These are phyloP conservation scores for Ceratobasidium sp. DNA, from an alignment of 1,284 basidiomycete genomes.

Conservation along the genomic window DNA sequence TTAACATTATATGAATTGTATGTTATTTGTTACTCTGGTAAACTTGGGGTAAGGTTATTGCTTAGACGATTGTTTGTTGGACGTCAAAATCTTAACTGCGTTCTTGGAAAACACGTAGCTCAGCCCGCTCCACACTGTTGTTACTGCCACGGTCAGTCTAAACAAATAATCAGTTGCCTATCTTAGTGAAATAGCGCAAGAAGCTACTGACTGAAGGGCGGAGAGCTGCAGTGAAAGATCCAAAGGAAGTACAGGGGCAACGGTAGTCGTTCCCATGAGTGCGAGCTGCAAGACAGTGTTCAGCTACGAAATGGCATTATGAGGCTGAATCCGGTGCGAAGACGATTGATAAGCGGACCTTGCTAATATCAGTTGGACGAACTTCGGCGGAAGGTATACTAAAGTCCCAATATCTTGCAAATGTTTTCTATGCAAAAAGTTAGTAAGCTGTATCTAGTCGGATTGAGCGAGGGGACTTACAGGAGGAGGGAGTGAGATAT, in stretches of 20 bases:
- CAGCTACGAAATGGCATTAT: constrained; percentile 65
- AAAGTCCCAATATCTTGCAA: constrained; percentile 93
- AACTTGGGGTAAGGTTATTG: constrained; percentile 27
- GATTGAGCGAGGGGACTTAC: constrained; percentile 64
- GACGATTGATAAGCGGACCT: constrained; percentile 64
- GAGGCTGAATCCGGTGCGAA: background rate
- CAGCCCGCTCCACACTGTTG: constrained; percentile 92
- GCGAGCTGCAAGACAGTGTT: constrained; percentile 94
- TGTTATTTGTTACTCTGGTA: constrained; percentile 38
- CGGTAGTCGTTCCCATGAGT: constrained; percentile 89
- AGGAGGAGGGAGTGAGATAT: constrained; percentile 87
- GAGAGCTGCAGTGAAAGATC: constrained; percentile 70
- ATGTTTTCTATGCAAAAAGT: constrained; percentile 78
- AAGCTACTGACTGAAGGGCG: constrained; percentile 70
- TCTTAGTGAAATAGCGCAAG: background rate
- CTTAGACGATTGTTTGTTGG: constrained; percentile 30
- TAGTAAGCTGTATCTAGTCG: constrained; percentile 13
- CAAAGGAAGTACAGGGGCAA: constrained; percentile 82
- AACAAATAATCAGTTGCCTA: constrained; percentile 3
- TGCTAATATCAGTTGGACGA: constrained; percentile 89
- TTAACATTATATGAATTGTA: constrained; percentile 40
- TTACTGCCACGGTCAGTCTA: constrained; percentile 87
- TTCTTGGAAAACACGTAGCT: constrained; percentile 86
- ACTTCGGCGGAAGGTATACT: constrained; percentile 95
- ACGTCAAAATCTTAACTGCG: constrained; percentile 69